Conservation (phyloP, 2,329 filamentous ascomycete species). For the Colletotrichum musae region DNA sequence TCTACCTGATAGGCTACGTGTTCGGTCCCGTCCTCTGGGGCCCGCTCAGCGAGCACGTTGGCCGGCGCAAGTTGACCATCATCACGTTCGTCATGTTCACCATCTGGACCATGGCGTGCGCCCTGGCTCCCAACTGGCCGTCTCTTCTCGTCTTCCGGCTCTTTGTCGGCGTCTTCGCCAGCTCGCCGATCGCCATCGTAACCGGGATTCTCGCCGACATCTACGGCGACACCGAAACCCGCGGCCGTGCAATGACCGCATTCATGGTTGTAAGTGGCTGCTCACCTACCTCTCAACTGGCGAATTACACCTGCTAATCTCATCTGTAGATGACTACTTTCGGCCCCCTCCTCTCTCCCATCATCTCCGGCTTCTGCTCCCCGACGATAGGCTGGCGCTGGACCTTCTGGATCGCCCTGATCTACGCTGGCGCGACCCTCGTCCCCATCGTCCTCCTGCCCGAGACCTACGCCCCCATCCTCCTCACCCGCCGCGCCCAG, state of each 20-base stretch:
- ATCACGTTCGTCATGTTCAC: constrained; percentile 63
- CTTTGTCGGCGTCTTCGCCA: constrained; percentile 67
- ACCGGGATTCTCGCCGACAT: constrained; percentile 77
- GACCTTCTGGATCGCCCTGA: constrained; percentile 79
- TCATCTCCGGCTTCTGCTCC: constrained; percentile 74
- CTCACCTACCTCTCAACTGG: neutral
- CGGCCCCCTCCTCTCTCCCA: constrained; percentile 77
- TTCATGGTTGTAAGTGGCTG: constrained; percentile 71
- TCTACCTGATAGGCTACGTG: constrained; percentile 76
- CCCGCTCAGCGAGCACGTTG: constrained; percentile 76
- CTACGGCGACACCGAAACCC: constrained; percentile 67
- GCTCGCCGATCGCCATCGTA: constrained; percentile 73
- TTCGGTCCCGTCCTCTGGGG: constrained; percentile 74
- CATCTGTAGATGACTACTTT: constrained; percentile 69
- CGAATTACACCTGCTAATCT: neutral
- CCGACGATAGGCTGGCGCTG: constrained; percentile 76
- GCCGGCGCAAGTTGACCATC: constrained; percentile 64
- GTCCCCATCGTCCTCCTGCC: constrained; percentile 75
- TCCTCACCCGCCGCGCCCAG: constrained; percentile 70
- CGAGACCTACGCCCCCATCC: constrained; percentile 73
- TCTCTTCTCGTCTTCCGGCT: constrained; percentile 70
- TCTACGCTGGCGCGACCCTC: constrained; percentile 75
- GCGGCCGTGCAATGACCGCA: constrained; percentile 73
- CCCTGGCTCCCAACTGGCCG: constrained; percentile 66
- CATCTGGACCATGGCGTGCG: constrained; percentile 69